phyloP scores from a whole-genome alignment of 192 early-diverging fungal genomes.

The Chytriomyces sp. region DNA sequence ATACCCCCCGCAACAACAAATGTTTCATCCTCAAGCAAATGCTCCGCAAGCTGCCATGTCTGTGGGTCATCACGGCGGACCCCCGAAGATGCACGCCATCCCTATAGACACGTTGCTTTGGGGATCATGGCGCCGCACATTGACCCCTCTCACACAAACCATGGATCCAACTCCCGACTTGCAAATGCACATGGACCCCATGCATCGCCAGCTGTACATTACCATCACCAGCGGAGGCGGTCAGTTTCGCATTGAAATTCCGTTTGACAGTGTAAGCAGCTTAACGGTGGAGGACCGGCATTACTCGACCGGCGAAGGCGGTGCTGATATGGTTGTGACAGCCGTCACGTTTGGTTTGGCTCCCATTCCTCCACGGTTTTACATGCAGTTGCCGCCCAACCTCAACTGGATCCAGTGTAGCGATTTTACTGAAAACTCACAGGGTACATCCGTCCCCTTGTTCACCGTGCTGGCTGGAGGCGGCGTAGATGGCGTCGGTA shows the following conservation, averaged over 20 bases:
- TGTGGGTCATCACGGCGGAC: too few species aligned
- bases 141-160: slow-evolving; percentile 6
- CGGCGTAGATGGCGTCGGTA: slow-evolving; percentile 11
- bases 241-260: slow-evolving; percentile 24
- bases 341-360: slow-evolving; percentile 7
- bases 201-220: slow-evolving; percentile 13
- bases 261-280: slow-evolving; percentile 8
- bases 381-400: slow-evolving; percentile 6
- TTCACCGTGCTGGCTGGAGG: slow-evolving; percentile 25
- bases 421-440: slow-evolving; percentile 19
- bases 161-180: slow-evolving; percentile 12
- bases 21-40: too few species aligned
- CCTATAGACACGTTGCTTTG: slow-evolving; percentile 25
- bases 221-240: slow-evolving; percentile 6
- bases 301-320: not conserved
- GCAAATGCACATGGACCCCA: slow-evolving; percentile 29
- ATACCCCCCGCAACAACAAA: too few species aligned
- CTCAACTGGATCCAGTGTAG: slow-evolving; percentile 11
- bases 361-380: slow-evolving; percentile 10
- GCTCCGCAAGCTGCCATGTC: too few species aligned
- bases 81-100: not conserved
- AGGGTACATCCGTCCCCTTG: slow-evolving; percentile 5
- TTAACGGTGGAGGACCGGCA: slow-evolving; percentile 15
- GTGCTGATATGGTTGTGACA: slow-evolving; percentile 6
- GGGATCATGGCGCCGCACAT: slow-evolving; percentile 26